Evolutionary conservation across 306 rosid genomes (phyloP).

Genomic region (Albizia julibrissin): DNA sequence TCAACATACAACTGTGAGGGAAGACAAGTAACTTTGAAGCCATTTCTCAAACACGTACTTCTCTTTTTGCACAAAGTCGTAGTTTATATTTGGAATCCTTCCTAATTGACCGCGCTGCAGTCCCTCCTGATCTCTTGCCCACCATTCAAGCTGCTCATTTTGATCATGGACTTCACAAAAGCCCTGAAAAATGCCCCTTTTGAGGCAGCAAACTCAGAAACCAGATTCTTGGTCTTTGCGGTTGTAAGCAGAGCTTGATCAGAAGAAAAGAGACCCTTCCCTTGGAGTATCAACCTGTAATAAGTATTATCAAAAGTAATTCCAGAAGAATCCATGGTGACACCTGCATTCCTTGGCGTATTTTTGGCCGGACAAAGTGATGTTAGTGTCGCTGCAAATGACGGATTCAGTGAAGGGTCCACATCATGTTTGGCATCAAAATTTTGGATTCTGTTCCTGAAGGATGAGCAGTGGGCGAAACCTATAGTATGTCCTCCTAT

Average conservation of each 20-base stretch:
- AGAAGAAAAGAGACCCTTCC: constrained; percentile 62
- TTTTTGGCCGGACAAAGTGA: constrained; percentile 59
- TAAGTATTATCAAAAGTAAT: constrained; percentile 66
- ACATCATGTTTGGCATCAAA: constrained; percentile 56
- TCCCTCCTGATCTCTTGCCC: constrained; percentile 70
- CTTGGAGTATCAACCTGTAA: constrained; percentile 68
- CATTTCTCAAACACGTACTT: neutral
- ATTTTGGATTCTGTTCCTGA: constrained; percentile 65
- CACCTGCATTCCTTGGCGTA: constrained; percentile 63
- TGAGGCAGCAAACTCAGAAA: constrained; percentile 56
- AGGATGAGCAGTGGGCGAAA: constrained; percentile 88
- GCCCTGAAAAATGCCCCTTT: constrained; percentile 49
- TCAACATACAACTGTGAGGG: constrained; percentile 12
- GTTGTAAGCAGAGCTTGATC: constrained; percentile 62
- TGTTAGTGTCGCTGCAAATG: constrained; percentile 56
- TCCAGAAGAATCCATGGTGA: constrained; percentile 55
- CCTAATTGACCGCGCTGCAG: constrained; percentile 59
- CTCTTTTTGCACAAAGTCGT: no score
- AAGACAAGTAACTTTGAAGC: constrained; percentile 1
- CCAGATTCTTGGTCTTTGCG: constrained; percentile 54
- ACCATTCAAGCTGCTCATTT: constrained; percentile 65
- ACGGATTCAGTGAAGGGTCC: constrained; percentile 60
- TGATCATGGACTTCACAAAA: constrained; percentile 75
- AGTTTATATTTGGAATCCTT: constrained; percentile 34
- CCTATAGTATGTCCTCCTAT: constrained; percentile 92